A percentile compares a stretch with the other conserved stretches of the same genome.
These are phyloP conservation scores for Solanum hybrid DNA, from an alignment of 305 asterid species.

Conservation along the genomic window DNA sequence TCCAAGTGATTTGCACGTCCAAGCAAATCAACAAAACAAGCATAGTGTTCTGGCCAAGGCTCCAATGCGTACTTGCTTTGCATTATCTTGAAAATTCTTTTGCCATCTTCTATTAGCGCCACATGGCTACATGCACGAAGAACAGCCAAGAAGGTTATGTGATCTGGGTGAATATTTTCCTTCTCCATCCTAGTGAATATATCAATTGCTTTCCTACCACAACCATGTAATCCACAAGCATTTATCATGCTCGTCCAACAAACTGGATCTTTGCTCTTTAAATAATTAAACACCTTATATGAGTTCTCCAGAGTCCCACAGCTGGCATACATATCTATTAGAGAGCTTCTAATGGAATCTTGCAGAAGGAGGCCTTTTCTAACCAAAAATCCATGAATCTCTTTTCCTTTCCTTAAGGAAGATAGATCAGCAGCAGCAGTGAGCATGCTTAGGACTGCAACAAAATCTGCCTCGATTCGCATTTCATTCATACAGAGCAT, in stretches of 20 bases:
- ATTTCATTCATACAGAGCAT: constrained; percentile 40
- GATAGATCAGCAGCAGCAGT: constrained; percentile 56
- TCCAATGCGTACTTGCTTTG: constrained; percentile 37
- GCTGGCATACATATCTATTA: constrained; percentile 67
- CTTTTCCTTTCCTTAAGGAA: constrained; percentile 63
- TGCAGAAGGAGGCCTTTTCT: constrained; percentile 41
- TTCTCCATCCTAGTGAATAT: constrained; percentile 44
- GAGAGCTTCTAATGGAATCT: constrained; percentile 57
- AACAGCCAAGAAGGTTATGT: constrained; percentile 53
- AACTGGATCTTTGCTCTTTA: constrained; percentile 35
- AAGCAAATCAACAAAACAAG: constrained; percentile 71
- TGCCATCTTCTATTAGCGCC: constrained; percentile 60
- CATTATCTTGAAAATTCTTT: constrained; percentile 37
- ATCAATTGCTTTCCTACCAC: constrained; percentile 40
- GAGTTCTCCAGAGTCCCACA: constrained; percentile 66
- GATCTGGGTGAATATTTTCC: constrained; percentile 48
- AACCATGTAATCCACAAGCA: constrained; percentile 81
- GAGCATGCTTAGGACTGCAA: constrained; percentile 47
- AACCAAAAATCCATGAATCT: constrained; percentile 56
- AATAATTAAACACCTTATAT: constrained; percentile 33
- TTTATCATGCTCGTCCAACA: constrained; percentile 75
- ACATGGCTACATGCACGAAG: constrained; percentile 84
- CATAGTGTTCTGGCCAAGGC: constrained; percentile 86
- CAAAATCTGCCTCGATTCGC: constrained; percentile 47
- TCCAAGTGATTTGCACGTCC: constrained; percentile 74